Evolutionary conservation across 1,284 basidiomycete species (phyloP), one percentile per base, ranked within the genome.

Genomic region (Abortiporus biennis): DNA sequence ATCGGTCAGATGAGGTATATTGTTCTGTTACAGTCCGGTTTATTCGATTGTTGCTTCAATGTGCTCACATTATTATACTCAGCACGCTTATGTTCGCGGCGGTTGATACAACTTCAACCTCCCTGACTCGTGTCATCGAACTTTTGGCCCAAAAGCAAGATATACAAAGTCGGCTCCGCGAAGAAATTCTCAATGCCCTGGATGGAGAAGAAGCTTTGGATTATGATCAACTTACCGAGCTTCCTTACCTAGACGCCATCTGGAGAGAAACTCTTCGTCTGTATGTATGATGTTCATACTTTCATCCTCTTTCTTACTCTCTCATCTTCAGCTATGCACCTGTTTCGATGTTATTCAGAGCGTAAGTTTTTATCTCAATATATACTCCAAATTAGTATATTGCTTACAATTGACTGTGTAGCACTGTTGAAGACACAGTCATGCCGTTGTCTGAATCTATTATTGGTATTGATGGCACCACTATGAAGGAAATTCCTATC

Each of bases 401-500:
- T 23, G 13, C 53, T 22, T 12, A 9, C 5, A 23, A 9, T 11
- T 27, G n/a, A n/a, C n/a, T 38, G 11, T 24, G 24, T 51, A 38
- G 64, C 56, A 1, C 49, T 3, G 31, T 33, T 12, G 54, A 44
- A 40, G 17, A 40, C 41, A 35, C 44, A 37, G 36, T 47, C 44
- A 19, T 55, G 54, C 39, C 53, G 56, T 46, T 44, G 31, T 46
- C 45, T 17, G 16, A 54, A 49, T 52, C 54, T 8, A 45, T 54
- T 37, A 43, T 39, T 23, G 53, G 48, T 20, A 22, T 50, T 1
- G 49, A 54, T 35, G 72, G 70, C 1, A 38, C 64, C 35, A 48
- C 54, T 0, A 59, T 71, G 4, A 55, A 65, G 36, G 60, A 62
- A 25, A 55, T 80, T 32, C 45, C 62, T 1, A 56, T 72, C 17